A percentile compares a stretch with the other conserved stretches of the same genome.
Evolutionary conservation across 768 basidiomycete species (phyloP).

Genomic region (Mycena galopus): DNA sequence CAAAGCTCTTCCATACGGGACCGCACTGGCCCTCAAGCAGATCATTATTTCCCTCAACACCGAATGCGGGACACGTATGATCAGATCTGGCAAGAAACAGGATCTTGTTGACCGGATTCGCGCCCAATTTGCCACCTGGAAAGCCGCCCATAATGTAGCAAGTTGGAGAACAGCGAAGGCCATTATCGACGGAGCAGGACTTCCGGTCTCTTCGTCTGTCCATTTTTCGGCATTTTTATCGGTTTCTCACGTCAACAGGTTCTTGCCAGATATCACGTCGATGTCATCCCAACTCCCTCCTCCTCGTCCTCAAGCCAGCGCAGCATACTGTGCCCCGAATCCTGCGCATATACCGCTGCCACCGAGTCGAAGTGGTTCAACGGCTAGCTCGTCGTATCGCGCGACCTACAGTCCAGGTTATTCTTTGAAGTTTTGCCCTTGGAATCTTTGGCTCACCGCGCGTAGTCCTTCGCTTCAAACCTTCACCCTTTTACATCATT

Average conservation of each 20-base stretch:
- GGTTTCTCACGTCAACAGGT: background rate
- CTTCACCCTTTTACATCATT: slow-evolving; percentile 65
- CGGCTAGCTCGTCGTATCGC: background rate
- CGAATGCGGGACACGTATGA: slow-evolving; percentile 13
- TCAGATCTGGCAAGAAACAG: slow-evolving; percentile 21
- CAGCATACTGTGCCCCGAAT: background rate
- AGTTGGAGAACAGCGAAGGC: slow-evolving; percentile 11
- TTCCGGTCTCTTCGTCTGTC: slow-evolving; percentile 16
- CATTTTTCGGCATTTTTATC: background rate
- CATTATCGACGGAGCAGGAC: slow-evolving; percentile 1
- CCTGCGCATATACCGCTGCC: slow-evolving; percentile 16
- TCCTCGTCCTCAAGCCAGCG: background rate
- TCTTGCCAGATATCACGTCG: background rate
- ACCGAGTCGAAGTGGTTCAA: slow-evolving; percentile 20
- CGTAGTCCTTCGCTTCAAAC: slow-evolving; percentile 54
- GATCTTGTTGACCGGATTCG: slow-evolving; percentile 28
- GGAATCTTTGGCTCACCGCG: background rate
- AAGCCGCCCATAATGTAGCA: background rate
- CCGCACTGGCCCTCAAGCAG: slow-evolving; percentile 26
- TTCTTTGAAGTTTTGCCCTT: background rate
- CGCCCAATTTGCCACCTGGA: slow-evolving; percentile 22
- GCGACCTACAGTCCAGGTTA: slow-evolving; percentile 7
- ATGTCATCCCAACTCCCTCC: slow-evolving; percentile 6
- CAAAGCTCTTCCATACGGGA: slow-evolving; percentile 20
- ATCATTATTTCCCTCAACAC: slow-evolving; percentile 20